Base-by-base conservation (phyloP, 2,329 filamentous ascomycete genomes). In the Pseudocercospora vitis region DNA sequence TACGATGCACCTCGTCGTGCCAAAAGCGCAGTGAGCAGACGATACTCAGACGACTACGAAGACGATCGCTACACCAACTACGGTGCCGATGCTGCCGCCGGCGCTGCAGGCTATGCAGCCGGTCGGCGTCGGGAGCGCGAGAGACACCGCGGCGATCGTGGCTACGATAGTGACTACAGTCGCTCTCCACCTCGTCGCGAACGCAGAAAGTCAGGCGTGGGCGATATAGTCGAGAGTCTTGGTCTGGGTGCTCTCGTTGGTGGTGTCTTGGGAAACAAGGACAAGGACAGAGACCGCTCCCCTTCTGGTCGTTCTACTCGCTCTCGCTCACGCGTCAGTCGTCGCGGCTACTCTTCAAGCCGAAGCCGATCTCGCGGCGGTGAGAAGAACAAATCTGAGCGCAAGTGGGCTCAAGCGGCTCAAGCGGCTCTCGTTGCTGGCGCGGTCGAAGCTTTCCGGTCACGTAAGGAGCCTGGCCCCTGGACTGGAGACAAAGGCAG, bases 401-500 rank as follows among this genome's bases (percentile, higher is more conserved):
- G 72, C 56, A 78, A 79, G 61, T 79, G 77, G 77, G 74, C 78
- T 58, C 90, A 96, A 73, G 91, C 91, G 28, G 89, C 91, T 69
- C 92, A 94, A 77, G 91, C 92, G 28, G 94, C 91, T 16, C 78
- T 96, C 32, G 82, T 95, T 42, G 91, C 92, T 24, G 92, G 91
- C 64, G 92, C 91, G 33, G 88, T 91, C 50, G 91, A 96, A 72
- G 92, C 92, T 35, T 95, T 95, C 79, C 87, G 89, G 57, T 86
- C 91, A 52, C 86, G 91, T 69, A 95, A 92, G 66, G 88, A 94
- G 58, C 88, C 90, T 2, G 92, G 92, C 50, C 83, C 86, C 37
- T 96, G 91, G 91, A 87, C 86, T 59, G 92, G 91, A 31, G 87
- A 89, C 59, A 96, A 96, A 74, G 89, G 91, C 61, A 94, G 91